phyloP scores from a whole-genome alignment of 2,329 filamentous ascomycete genomes.

The Tolypocladium ovalisporum region DNA sequence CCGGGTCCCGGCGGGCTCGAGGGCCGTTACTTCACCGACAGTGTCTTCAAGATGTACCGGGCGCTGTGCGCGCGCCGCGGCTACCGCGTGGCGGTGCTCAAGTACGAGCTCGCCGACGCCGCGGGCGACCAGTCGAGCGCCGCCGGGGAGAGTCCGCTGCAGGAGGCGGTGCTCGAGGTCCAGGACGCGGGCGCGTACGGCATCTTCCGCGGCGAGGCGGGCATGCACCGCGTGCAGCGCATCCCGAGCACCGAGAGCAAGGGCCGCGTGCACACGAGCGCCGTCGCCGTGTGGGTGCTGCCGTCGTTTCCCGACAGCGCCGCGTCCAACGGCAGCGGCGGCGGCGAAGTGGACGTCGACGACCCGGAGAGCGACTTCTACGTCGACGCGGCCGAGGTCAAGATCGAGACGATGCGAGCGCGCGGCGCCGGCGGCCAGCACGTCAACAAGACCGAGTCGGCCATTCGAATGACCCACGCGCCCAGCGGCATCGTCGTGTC shows the following conservation, averaged over 20 bases:
- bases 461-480: constrained; percentile 81
- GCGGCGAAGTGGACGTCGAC: constrained; percentile 51
- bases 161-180: constrained; percentile 82
- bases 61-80: constrained; percentile 61
- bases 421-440: constrained; percentile 91
- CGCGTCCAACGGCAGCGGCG: constrained; percentile 29
- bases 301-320: constrained; percentile 61
- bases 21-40: constrained; percentile 79
- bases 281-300: constrained; percentile 83
- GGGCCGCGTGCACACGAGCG: constrained; percentile 86
- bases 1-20: constrained; percentile 89
- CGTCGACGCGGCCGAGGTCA: constrained; percentile 73
- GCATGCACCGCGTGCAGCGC: constrained; percentile 90
- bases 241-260: constrained; percentile 85
- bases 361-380: constrained; percentile 90
- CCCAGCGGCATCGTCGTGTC: constrained; percentile 79
- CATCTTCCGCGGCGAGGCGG: constrained; percentile 73
- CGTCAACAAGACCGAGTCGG: constrained; percentile 96
- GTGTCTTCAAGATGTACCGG: constrained; percentile 84
- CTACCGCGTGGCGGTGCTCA: constrained; percentile 58
- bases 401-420: constrained; percentile 80
- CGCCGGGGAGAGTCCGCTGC: constrained; percentile 57
- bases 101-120: constrained; percentile 68
- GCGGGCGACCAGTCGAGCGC: constrained; percentile 39
- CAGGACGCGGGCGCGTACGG: constrained; percentile 70